These are phyloP conservation scores for Lolium rigidum DNA, from an alignment of 176 grass and related monocot genomes.

Conservation along the genomic window DNA sequence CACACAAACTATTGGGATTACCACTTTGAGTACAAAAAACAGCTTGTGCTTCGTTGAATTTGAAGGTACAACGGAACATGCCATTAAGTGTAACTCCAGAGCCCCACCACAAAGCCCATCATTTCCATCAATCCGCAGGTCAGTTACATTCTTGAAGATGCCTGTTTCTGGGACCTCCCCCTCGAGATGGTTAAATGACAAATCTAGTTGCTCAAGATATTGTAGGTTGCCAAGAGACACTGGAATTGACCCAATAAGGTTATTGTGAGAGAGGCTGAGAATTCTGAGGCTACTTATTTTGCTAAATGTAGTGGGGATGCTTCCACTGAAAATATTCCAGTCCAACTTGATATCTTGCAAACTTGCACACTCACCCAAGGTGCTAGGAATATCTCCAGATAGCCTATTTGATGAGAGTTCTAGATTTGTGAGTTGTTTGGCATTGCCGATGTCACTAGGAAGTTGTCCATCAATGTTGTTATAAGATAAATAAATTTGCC, in stretches of 20 bases:
- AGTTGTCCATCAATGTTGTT: conserved; percentile 22
- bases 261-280: conserved; percentile 19
- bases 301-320: conserved; percentile 18
- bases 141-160: conserved; percentile 26
- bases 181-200: conserved; percentile 27
- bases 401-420: conserved; percentile 23
- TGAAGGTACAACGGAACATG: neutral
- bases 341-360: conserved; percentile 20
- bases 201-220: conserved; percentile 24
- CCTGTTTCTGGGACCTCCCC: conserved; percentile 34
- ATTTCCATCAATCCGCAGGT: conserved; percentile 25
- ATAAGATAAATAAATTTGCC: neutral
- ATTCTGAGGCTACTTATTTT: conserved; percentile 13
- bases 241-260: conserved; percentile 7
- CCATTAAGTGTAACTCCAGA: neutral
- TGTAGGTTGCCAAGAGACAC: conserved; percentile 5
- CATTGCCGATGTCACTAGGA: conserved; percentile 20
- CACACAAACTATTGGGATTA: conserved; percentile 19
- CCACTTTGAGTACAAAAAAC: conserved; percentile 1
- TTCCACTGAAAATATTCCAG: conserved; percentile 22
- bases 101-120: conserved; percentile 34
- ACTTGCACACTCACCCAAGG: conserved; percentile 12
- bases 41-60: neutral
- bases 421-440: conserved; percentile 15
- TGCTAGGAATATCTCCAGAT: conserved; percentile 22